phyloP scores from a whole-genome alignment of 345 rosid species.

The Melastoma malabathricum region DNA sequence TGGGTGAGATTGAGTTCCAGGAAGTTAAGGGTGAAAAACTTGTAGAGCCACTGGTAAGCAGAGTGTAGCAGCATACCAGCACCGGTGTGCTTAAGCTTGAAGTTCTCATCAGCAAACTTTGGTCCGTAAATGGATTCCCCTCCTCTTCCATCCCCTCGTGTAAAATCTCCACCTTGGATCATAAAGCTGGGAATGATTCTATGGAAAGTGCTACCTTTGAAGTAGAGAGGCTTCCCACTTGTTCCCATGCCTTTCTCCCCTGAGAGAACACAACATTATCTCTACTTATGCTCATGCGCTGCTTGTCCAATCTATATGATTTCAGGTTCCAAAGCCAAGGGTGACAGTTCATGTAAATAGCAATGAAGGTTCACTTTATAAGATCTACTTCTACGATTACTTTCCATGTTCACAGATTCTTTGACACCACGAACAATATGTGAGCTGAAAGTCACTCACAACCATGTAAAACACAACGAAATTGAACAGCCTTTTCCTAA shows the following conservation, averaged over 20 bases:
- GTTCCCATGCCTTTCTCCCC: conserved; percentile 90
- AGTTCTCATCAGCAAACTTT: conserved; percentile 79
- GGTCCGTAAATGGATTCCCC: conserved; percentile 91
- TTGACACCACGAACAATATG: too few species aligned
- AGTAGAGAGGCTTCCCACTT: conserved; percentile 64
- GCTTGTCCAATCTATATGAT: background rate
- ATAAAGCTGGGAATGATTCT: conserved; percentile 87
- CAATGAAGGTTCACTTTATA: too few species aligned
- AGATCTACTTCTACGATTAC: too few species aligned
- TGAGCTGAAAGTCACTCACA: too few species aligned
- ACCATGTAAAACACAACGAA: too few species aligned
- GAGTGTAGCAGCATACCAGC: conserved; percentile 34
- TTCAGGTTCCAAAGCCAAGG: too few species aligned
- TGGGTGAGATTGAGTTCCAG: background rate
- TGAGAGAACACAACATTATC: conserved; percentile 10
- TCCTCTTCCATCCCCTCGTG: conserved; percentile 84
- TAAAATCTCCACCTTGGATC: conserved; percentile 98
- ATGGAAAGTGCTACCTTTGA: conserved; percentile 70
- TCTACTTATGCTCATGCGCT: background rate
- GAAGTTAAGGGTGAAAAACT: background rate
- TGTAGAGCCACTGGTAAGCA: background rate
- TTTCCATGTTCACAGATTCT: too few species aligned
- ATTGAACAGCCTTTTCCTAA: too few species aligned
- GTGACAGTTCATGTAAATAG: too few species aligned
- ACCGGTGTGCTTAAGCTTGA: conserved; percentile 74